Base-by-base conservation (phyloP, 768 basidiomycete species). In the Amanita rubescens region DNA sequence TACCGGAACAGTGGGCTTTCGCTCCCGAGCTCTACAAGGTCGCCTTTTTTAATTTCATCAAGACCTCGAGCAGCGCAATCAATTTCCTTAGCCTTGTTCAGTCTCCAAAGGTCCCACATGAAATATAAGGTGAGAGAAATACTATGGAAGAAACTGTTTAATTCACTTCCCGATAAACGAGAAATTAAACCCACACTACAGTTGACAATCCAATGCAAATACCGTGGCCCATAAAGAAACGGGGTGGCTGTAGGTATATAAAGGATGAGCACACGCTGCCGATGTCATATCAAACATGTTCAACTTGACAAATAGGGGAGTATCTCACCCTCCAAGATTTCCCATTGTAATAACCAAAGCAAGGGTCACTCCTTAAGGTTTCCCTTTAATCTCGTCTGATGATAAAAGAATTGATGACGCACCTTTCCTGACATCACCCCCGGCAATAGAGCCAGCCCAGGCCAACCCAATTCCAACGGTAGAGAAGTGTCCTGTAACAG, bases 1-100 rank as follows among this genome's bases (percentile, higher is more conserved):
- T 46, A 77, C 76, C 78, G 73, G 68, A 78, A 83, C 32, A 84
- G 65, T 39, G 82, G 81, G 53, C 77, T 80, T 35, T 74, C 66
- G 54, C 78, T 77, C 5, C 79, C 81, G 64, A 82, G 66, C 5
- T 78, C 64, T 34, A 61, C 65, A 58, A 76, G 81, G 35, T 78
- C 71, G 4, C 68, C 68, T 47, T 59, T 63, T 42, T 63, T 65
- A 41, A 63, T 68, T 9, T 69, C 66, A 7, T 70, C 69, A 47
- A 84, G 77, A 2, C 71, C 71, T 49, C 73, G 70, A 5, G 66
- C 65, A 5, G 62, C 63, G 56, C 81, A 82, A 9, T 65, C 56
- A 12, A 66, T 71, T 41, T 74, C 72, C 49, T 79, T 82, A 51
- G 64, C 58, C 57, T 73, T 74, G 59, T 83, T 83, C 24, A 79